These are phyloP conservation scores for Darksidea phi DNA, from an alignment of 495 filamentous ascomycete species.

Conservation along the genomic window DNA sequence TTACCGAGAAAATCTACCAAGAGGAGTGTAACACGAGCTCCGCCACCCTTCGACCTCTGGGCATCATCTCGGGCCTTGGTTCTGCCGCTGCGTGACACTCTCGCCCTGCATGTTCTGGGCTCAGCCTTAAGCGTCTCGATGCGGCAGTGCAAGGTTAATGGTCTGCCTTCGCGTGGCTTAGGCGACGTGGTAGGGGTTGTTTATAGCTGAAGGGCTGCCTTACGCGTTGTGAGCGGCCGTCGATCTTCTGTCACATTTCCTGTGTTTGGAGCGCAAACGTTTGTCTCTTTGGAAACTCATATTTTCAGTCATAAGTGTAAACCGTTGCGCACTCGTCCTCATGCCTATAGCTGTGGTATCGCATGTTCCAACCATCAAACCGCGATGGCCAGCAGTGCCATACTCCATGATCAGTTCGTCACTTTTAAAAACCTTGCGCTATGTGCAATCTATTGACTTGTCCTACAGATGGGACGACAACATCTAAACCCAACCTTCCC, in stretches of 20 bases:
- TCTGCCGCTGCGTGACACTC: not conserved
- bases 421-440: not conserved
- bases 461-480: not conserved
- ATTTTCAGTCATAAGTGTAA: too few relatives aligned
- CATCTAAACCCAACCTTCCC: not conserved
- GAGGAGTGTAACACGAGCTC: not conserved
- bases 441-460: not conserved
- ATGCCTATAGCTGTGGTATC: not conserved
- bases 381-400: slow-evolving; percentile 2
- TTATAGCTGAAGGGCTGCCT: not conserved
- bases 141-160: not conserved
- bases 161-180: not conserved
- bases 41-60: not conserved
- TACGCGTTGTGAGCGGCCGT: not conserved
- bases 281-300: too few relatives aligned
- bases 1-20: not conserved
- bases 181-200: not conserved
- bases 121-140: not conserved
- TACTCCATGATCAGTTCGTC: slow-evolving; percentile 3
- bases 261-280: too few relatives aligned
- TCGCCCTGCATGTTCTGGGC: not conserved
- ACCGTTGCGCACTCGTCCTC: too few relatives aligned
- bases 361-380: not conserved
- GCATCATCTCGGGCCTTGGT: not conserved
- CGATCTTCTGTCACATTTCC: not conserved